Base-by-base conservation (phyloP, 805 yeast genomes). In the Ogataea methanolica region DNA sequence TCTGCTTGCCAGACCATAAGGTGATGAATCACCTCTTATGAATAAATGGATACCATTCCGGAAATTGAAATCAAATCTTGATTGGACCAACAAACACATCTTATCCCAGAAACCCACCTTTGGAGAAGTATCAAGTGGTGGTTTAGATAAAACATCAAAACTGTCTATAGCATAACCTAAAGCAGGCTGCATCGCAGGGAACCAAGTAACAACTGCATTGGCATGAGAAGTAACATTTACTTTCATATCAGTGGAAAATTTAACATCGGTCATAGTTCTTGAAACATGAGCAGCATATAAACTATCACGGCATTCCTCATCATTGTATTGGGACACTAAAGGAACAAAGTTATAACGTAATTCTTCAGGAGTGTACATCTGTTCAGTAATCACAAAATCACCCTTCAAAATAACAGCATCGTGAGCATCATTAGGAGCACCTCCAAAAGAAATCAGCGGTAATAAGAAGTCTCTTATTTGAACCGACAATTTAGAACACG, bases 71-170 rank as follows among this genome's bases (percentile, higher is more conserved):
- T 57, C 65, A 53, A 79, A 67, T 41, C 63, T 69, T 4, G 85
- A 85, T 51, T 82, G 88, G 19, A 77, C 56, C 7, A 77, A 56
- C 21, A 79, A 67, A 2, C 85, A 71, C 37, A 81, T 59, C 53
- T 83, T 83, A 62, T 83, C 90, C 90, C 90, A 83, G 55, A 83
- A 80, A 5, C 90, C 90, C 7, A 83, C 57, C 51, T 79, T 80
- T 8, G 73, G 67, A 2, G 87, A 80, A 1, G 80, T 79, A 58
- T 83, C 90, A 23, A 82, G 61, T 2, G 86, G 86, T 1, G 90
- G 87, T 56, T 83, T 83, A 0, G 88, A 81, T 44, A 83, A 72
- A 44, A 74, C 79, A 61, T 83, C 89, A 59, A 83, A 78, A 65
- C 83, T 79, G 39, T 79, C 62, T 82, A 83, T 79, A 1, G 81